Conservation (phyloP, 805 yeast genomes). For the Candida taoyuanica region DNA sequence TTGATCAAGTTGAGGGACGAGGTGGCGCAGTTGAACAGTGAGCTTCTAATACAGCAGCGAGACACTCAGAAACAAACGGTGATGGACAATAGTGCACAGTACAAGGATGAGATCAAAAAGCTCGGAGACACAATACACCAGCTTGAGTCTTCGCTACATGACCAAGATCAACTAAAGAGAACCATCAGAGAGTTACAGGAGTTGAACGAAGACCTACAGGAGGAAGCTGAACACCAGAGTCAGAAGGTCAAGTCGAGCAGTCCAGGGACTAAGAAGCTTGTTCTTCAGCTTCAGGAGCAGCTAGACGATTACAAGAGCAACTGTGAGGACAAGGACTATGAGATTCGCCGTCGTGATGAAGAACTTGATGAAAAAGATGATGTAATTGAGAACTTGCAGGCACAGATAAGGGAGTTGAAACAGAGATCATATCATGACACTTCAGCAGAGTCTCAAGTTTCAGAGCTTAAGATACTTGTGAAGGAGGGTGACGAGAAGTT, state of each 20-base stretch:
- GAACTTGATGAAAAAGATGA: constrained; percentile 21
- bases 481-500: constrained; percentile 14
- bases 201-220: constrained; percentile 12
- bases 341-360: constrained; percentile 19
- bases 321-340: constrained; percentile 16
- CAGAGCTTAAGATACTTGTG: constrained; percentile 13
- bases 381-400: constrained; percentile 16
- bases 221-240: constrained; percentile 9
- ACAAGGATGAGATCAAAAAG: constrained; percentile 5
- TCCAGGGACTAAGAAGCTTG: constrained; percentile 11
- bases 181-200: constrained; percentile 11
- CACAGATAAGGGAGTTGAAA: constrained; percentile 14
- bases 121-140: constrained; percentile 1
- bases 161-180: constrained; percentile 7
- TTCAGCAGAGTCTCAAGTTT: constrained; percentile 13
- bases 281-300: constrained; percentile 19
- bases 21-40: constrained; percentile 21
- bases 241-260: constrained; percentile 8
- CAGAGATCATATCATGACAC: constrained; percentile 12
- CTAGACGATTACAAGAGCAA: constrained; percentile 13
- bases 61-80: not conserved
- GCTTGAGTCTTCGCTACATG: constrained; percentile 5
- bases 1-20: constrained; percentile 23
- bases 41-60: constrained; percentile 4
- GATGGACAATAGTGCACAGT: constrained; percentile 4